phyloP scores from a whole-genome alignment of 2,329 filamentous ascomycete genomes.

The Nemania sp. region DNA sequence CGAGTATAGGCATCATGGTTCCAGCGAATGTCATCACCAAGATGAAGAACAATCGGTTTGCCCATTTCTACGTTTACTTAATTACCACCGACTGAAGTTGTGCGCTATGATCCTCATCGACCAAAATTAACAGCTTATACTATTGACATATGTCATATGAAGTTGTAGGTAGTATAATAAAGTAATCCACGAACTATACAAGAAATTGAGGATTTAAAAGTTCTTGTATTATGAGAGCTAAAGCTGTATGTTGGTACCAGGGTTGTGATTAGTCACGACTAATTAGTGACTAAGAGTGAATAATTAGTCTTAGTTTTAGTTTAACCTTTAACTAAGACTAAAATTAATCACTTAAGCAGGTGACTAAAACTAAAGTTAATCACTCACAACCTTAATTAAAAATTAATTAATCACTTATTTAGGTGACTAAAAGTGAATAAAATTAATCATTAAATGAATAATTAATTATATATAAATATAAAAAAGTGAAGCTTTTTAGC shows the following conservation, averaged over 20 bases:
- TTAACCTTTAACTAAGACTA: no score
- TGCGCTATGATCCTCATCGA: background rate
- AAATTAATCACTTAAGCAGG: no score
- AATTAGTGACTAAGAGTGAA: no score
- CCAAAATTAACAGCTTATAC: background rate
- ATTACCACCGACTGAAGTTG: background rate
- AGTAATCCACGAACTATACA: background rate
- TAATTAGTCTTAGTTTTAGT: no score
- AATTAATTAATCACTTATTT: no score
- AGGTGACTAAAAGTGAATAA: no score
- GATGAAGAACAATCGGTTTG: conserved; percentile 40
- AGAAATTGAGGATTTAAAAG: background rate
- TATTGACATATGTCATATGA: background rate
- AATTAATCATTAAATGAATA: no score
- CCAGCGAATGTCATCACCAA: conserved; percentile 40
- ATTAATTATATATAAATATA: no score
- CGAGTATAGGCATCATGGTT: conserved; percentile 38
- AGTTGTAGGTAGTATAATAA: background rate
- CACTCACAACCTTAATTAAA: no score
- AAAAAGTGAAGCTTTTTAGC: no score
- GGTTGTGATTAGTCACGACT: no score
- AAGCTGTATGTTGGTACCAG: conserved; percentile 1
- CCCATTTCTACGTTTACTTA: conserved; percentile 13
- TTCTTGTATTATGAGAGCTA: conserved; percentile 11
- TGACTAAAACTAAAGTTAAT: no score